These are phyloP conservation scores for Zygosaccharomyces bailii DNA, from an alignment of 805 yeast genomes.

Conservation along the genomic window DNA sequence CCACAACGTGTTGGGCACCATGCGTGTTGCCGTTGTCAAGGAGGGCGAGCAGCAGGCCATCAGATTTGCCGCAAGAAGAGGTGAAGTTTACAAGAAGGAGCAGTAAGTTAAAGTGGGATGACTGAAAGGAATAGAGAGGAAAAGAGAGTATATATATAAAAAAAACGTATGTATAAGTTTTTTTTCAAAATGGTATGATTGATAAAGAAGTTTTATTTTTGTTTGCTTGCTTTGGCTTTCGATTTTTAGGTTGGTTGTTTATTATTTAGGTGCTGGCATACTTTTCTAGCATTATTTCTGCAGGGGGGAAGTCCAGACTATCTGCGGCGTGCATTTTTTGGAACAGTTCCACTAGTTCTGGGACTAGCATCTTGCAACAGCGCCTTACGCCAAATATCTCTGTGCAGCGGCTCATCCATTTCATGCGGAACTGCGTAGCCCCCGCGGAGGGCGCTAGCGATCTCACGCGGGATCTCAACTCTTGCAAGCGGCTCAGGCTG, in stretches of 20 bases:
- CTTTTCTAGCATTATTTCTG: constrained; percentile 9
- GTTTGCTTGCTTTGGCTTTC: background rate
- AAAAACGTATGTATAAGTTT: constrained; percentile 4
- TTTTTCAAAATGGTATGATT: background rate
- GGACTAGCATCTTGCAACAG: constrained; percentile 27
- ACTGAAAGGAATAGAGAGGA: background rate
- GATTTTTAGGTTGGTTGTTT: background rate
- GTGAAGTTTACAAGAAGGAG: constrained; percentile 28
- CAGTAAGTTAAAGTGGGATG: background rate
- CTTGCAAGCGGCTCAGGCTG: constrained; percentile 27
- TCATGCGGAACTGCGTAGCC: constrained; percentile 32
- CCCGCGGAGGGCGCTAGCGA: constrained; percentile 12
- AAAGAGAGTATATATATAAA: background rate
- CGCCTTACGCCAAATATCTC: constrained; percentile 29
- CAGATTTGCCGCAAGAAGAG: constrained; percentile 39
- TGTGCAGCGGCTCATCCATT: constrained; percentile 33
- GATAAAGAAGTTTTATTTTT: background rate
- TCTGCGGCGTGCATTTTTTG: constrained; percentile 21
- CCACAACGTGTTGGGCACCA: constrained; percentile 72
- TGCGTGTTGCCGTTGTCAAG: constrained; percentile 77
- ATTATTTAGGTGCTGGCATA: constrained; percentile 7
- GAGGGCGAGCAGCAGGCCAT: constrained; percentile 58
- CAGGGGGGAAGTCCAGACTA: constrained; percentile 17
- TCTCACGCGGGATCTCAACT: constrained; percentile 25
- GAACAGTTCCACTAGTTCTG: constrained; percentile 21